phyloP scores from a whole-genome alignment of 208 protist species.

The Strigomonas culicis region DNA sequence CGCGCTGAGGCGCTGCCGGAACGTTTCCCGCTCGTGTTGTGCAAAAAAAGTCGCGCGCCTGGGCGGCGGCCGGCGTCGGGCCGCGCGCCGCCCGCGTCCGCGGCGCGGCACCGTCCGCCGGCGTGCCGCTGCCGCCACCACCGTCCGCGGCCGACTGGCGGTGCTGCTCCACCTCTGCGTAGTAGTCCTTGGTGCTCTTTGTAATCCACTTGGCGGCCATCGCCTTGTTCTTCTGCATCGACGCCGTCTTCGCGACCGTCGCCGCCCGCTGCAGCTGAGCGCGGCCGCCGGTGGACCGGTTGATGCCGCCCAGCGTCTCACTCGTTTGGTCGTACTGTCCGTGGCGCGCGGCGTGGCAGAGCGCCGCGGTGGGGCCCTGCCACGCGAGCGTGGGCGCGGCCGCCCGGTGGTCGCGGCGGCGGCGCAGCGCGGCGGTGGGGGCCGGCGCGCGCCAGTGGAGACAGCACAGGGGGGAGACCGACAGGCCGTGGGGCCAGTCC shows the following conservation, averaged over 20 bases:
- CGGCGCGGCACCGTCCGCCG: background rate
- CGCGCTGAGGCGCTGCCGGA: conserved; percentile 10
- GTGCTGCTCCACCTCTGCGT: conserved; percentile 49
- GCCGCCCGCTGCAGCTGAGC: background rate
- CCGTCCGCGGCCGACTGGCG: background rate
- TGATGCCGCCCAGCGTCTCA: conserved; percentile 63
- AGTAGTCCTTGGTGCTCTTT: conserved; percentile 88
- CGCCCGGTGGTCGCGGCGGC: no score
- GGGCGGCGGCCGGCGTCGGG: background rate
- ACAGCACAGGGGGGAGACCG: background rate
- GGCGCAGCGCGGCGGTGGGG: no score
- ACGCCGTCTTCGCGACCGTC: background rate
- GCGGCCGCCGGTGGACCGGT: conserved; percentile 38
- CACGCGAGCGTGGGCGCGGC: no score
- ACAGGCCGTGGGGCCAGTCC: background rate
- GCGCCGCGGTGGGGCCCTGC: no score
- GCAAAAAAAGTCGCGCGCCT: conserved; percentile 12
- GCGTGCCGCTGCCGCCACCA: background rate
- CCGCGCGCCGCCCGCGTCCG: background rate
- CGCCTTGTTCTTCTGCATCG: background rate
- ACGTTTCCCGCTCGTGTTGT: conserved; percentile 26
- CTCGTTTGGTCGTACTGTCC: conserved; percentile 78
- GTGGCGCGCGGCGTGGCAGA: conserved; percentile 16
- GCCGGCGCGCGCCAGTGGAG: no score
- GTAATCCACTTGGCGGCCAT: conserved; percentile 55